Conservation (phyloP, 148 eudicot genomes). For the Rhododendron williamsianum region DNA sequence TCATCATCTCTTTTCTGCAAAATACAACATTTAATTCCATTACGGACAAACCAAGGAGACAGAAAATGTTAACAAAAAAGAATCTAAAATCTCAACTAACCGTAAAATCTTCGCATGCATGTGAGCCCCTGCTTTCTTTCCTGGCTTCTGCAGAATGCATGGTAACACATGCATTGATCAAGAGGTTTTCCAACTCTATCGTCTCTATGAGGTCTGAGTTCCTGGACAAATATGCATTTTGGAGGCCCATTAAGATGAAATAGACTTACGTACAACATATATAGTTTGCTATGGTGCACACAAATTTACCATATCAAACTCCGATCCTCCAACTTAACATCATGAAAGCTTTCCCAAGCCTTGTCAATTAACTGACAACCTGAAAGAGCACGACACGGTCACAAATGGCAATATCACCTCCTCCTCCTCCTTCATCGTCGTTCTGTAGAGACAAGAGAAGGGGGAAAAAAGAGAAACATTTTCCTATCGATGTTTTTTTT, state of each 20-base stretch:
- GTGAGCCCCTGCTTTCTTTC: slow-evolving; percentile 97
- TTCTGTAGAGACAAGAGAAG: too few species aligned
- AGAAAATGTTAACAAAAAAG: neutral
- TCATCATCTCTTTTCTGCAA: slow-evolving; percentile 87
- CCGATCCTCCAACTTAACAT: too few species aligned
- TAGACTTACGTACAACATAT: neutral
- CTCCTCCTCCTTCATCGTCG: too few species aligned
- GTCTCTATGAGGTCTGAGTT: slow-evolving; percentile 97
- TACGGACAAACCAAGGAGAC: neutral
- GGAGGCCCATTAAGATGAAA: neutral
- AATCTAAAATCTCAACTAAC: slow-evolving; percentile 33
- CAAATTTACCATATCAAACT: slow-evolving; percentile 72
- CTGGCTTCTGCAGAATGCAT: slow-evolving; percentile 99
- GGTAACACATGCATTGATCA: slow-evolving; percentile 91
- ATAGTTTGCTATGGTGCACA: neutral
- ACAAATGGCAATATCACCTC: too few species aligned
- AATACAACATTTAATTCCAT: slow-evolving; percentile 12
- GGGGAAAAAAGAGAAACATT: too few species aligned
- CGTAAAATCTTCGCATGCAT: slow-evolving; percentile 87
- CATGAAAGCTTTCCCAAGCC: too few species aligned
- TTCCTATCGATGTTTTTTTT: too few species aligned
- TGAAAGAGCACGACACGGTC: too few species aligned
- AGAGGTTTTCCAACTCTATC: slow-evolving; percentile 83
- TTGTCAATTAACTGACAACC: too few species aligned
- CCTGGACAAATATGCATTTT: slow-evolving; percentile 34